phyloP scores from a whole-genome alignment of 176 grass and related monocot species.

The Rhynchospora pubera region DNA sequence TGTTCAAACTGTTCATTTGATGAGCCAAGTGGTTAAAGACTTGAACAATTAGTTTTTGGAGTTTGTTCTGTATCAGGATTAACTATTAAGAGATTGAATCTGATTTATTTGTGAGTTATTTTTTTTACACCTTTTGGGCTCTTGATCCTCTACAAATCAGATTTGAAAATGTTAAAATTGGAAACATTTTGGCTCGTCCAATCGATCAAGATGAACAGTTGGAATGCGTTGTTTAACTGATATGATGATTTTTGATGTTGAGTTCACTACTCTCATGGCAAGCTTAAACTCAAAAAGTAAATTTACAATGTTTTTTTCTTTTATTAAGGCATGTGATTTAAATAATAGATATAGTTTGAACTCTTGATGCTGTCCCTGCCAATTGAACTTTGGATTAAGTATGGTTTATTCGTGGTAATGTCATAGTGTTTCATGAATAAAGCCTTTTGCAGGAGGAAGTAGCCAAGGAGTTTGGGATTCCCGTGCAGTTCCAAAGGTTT shows the following conservation, averaged over 20 bases:
- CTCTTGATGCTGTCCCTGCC: background rate
- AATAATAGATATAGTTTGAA: background rate
- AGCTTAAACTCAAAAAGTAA: background rate
- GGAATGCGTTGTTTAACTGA: background rate
- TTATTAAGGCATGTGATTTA: background rate
- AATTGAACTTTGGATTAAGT: background rate
- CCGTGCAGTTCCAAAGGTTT: constrained; percentile 79
- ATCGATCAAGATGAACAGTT: background rate
- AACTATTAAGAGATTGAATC: too few species aligned
- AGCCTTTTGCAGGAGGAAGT: constrained; percentile 91
- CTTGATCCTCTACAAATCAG: background rate
- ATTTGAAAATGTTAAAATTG: background rate
- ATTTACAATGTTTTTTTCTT: background rate
- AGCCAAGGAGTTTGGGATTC: constrained; percentile 85
- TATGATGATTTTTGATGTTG: background rate
- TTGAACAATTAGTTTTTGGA: background rate
- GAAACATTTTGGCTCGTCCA: background rate
- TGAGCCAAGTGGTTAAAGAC: background rate
- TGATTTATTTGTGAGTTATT: background rate
- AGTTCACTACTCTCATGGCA: background rate
- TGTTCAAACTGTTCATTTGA: background rate
- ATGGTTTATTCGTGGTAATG: constrained; percentile 10
- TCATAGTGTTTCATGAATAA: constrained; percentile 33
- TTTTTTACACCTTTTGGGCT: background rate
- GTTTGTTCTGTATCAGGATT: background rate